phyloP scores from a whole-genome alignment of 2,329 filamentous ascomycete genomes.

The Coleophoma eucalyptorum region DNA sequence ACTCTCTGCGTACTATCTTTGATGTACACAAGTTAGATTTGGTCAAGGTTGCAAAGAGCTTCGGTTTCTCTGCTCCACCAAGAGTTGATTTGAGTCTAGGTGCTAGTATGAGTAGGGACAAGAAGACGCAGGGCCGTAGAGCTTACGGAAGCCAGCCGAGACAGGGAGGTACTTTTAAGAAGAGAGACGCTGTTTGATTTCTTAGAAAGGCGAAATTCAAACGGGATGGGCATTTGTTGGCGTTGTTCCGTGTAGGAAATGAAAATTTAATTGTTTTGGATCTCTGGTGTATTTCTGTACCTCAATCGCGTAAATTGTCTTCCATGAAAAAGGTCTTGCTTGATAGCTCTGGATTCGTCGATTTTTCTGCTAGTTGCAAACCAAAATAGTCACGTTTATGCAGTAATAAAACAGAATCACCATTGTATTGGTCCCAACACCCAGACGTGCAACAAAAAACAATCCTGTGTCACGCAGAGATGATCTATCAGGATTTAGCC shows the following conservation, averaged over 20 bases:
- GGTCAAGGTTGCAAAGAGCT: conserved; percentile 79
- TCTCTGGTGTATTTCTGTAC: no score
- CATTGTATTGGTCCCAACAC: no score
- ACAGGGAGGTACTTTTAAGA: conserved; percentile 40
- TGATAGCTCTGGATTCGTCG: no score
- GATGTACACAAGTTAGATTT: conserved; percentile 80
- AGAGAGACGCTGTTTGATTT: conserved; percentile 15
- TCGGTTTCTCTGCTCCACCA: conserved; percentile 75
- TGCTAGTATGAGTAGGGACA: conserved; percentile 70
- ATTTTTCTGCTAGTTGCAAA: no score
- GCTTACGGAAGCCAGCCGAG: conserved; percentile 77
- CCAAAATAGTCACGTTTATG: no score
- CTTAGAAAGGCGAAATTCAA: no score
- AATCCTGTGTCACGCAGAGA: no score
- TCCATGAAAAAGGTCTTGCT: no score
- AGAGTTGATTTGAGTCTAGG: conserved; percentile 76
- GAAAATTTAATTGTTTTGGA: neutral
- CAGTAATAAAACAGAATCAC: no score
- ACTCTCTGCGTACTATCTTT: conserved; percentile 78
- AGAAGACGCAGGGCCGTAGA: conserved; percentile 63
- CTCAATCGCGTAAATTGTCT: no score
- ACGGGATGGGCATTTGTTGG: neutral
- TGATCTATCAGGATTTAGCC: no score
- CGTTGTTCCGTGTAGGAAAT: neutral
- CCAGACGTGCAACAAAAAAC: no score